Conservation (phyloP, 1,139 yeast species). For the Dujonia santamariae region DNA sequence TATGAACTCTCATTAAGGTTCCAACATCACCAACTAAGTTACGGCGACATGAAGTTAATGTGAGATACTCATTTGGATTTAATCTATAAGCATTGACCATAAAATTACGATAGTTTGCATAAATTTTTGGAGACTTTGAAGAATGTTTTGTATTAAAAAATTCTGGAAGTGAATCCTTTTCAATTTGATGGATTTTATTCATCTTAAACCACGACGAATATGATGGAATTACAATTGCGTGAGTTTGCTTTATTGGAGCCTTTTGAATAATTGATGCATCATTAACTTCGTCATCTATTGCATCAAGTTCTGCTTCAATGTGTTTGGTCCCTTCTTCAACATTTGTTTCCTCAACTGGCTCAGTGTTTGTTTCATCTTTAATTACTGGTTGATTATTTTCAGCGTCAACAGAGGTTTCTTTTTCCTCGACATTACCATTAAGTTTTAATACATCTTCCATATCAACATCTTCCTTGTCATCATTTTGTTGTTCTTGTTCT, state of each 20-base stretch:
- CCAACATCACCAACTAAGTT: conserved; percentile 97
- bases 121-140: conserved; percentile 85
- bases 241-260: conserved; percentile 59
- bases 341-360: neutral
- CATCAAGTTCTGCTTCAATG: conserved; percentile 2
- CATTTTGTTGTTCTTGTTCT: neutral
- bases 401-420: too few relatives aligned
- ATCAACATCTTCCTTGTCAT: conserved; percentile 12
- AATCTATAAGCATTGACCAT: conserved; percentile 90
- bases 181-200: conserved; percentile 62
- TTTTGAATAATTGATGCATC: conserved; percentile 21
- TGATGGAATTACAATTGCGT: conserved; percentile 88
- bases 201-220: conserved; percentile 89
- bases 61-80: conserved; percentile 89
- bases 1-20: conserved; percentile 83
- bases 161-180: conserved; percentile 80
- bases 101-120: conserved; percentile 85
- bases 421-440: neutral
- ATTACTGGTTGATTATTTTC: neutral
- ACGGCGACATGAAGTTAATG: conserved; percentile 92
- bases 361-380: conserved; percentile 6
- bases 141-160: conserved; percentile 75
- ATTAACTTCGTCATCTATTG: conserved; percentile 8
- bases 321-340: neutral
- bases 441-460: conserved; percentile 5